Evolutionary conservation across 1,284 basidiomycete genomes (phyloP).

Genomic region (Laetiporus sulphureus): DNA sequence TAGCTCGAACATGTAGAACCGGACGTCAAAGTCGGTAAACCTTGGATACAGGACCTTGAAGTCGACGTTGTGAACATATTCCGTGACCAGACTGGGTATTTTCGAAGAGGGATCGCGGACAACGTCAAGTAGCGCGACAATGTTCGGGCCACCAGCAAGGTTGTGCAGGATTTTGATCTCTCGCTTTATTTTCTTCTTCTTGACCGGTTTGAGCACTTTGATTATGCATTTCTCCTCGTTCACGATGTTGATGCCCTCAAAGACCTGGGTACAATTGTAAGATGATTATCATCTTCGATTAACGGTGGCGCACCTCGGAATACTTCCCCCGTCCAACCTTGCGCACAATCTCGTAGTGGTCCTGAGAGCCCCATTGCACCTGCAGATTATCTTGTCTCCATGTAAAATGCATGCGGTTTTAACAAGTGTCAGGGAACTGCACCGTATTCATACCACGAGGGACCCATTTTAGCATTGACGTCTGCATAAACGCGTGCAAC

Average conservation of each 20-base stretch:
- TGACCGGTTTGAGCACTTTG: conserved; percentile 98
- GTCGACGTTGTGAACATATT: conserved; percentile 98
- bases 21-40: conserved; percentile 92
- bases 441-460: conserved; percentile 82
- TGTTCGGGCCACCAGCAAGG: conserved; percentile 92
- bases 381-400: conserved; percentile 71
- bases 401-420: conserved; percentile 8
- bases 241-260: conserved; percentile 93
- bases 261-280: conserved; percentile 56
- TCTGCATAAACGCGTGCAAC: conserved; percentile 72
- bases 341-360: conserved; percentile 97
- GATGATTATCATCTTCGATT: conserved; percentile 8
- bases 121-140: conserved; percentile 86
- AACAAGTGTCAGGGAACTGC: conserved; percentile 20
- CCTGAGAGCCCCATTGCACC: conserved; percentile 93
- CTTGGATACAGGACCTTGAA: conserved; percentile 97
- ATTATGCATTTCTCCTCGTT: conserved; percentile 96
- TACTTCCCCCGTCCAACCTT: conserved; percentile 98
- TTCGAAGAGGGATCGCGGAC: conserved; percentile 93
- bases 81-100: conserved; percentile 96
- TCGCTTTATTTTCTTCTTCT: conserved; percentile 99
- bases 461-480: conserved; percentile 66
- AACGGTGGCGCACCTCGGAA: conserved; percentile 66
- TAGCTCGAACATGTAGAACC: conserved; percentile 96
- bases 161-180: conserved; percentile 99